Base-by-base conservation (phyloP, 2,329 filamentous ascomycete genomes). In the Penicillium thymicola region DNA sequence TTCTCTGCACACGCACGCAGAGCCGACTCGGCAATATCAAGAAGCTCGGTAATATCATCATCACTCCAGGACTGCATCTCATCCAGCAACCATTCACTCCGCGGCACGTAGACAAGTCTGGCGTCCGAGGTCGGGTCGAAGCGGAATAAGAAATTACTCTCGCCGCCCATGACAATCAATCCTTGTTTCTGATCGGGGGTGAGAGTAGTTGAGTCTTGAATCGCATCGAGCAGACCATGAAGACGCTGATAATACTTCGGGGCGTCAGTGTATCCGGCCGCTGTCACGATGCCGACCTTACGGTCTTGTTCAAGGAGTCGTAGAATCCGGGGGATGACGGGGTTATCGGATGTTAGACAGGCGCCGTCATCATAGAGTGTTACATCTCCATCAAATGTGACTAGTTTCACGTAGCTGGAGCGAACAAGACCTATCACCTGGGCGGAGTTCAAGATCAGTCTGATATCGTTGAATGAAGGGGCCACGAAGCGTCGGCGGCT, bases 361-460 rank as follows among this genome's bases (percentile, higher is more conserved):
- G 91, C 82, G 13, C 94, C 94, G 69, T 99, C 89, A 55, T 92
- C 89, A 72, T 99, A 99, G 23, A 99, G 82, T 1, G 94, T 99
- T 49, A 99, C 92, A 75, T 99, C 94, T 75, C 94, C 94, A 74
- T 99, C 94, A 71, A 99, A 99, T 0, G 94, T 99, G 52, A 96
- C 88, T 4, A 99, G 82, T 65, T 94, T 86, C 9, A 97, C 81
- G 5, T 85, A 82, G 23, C 89, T 87, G 43, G 80, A 78, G 25
- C 85, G 85, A 16, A 91, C 88, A n/a, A 97, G 84, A 38, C 90
- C 91, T 87, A 97, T 92, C 58, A 93, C 82, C 75, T 99, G 94
- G 18, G 94, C 92, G 38, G 94, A 94, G 76, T 99, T 99, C 65
- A 99, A 84, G 50, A 96, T 89, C 25, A 97, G 81, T 2, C 94